Evolutionary conservation across 1,284 basidiomycete species (phyloP).

Genomic region (Mycena sp.): DNA sequence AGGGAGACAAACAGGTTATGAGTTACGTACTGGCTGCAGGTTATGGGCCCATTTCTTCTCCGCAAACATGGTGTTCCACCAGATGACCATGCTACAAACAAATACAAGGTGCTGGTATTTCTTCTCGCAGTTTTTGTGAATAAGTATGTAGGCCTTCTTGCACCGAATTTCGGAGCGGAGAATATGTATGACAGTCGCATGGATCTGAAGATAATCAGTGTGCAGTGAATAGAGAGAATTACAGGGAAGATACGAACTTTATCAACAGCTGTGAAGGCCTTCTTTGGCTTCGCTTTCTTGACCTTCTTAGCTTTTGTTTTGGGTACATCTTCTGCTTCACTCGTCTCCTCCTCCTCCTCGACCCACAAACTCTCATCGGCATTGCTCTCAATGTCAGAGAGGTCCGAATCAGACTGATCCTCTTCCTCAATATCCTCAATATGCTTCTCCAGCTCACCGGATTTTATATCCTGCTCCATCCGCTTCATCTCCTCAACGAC

Average conservation of each 20-base stretch:
- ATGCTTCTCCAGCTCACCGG: not conserved
- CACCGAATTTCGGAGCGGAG: constrained; percentile 4
- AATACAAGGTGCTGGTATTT: not conserved
- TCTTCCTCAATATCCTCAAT: not conserved
- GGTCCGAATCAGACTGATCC: not conserved
- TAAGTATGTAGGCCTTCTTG: not conserved
- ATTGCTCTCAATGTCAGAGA: not conserved
- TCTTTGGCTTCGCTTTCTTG: not conserved
- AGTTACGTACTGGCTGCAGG: not conserved
- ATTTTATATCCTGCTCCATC: not conserved
- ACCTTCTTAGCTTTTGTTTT: not conserved
- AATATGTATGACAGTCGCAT: not conserved
- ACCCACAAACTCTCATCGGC: not conserved
- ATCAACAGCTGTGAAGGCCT: constrained; percentile 1
- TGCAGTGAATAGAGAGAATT: not conserved
- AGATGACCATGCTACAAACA: not conserved
- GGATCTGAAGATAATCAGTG: not conserved
- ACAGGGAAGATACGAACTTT: not conserved
- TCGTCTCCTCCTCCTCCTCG: not conserved
- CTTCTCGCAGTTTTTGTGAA: not conserved
- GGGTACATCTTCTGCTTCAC: not conserved
- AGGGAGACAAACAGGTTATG: too few relatives aligned
- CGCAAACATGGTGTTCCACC: not conserved
- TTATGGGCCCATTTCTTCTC: not conserved
- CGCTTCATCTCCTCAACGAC: not conserved